These are phyloP conservation scores for Trichoderma polysporum DNA, from an alignment of 2,329 filamentous ascomycete species.

Conservation along the genomic window DNA sequence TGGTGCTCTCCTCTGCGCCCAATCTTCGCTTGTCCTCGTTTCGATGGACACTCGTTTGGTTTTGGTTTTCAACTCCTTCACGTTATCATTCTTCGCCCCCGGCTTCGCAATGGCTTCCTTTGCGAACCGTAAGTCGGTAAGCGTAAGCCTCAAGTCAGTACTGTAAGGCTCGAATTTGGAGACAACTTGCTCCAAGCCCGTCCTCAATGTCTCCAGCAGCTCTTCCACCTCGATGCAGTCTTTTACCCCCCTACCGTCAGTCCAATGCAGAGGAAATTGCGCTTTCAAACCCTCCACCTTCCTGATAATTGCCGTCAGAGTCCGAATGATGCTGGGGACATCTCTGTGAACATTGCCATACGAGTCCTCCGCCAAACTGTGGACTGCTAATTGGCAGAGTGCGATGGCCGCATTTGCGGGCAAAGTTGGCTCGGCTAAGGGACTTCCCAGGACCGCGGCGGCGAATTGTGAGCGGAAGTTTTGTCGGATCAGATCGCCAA, in stretches of 20 bases:
- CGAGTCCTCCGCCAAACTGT: constrained; percentile 75
- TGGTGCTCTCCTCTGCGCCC: constrained; percentile 25
- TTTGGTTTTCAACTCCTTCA: constrained; percentile 33
- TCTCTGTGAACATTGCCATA: constrained; percentile 86
- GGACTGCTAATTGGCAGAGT: constrained; percentile 66
- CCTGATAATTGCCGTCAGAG: constrained; percentile 66
- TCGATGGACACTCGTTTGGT: constrained; percentile 23
- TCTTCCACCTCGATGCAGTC: constrained; percentile 67
- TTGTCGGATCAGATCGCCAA: constrained; percentile 70
- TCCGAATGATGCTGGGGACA: constrained; percentile 70
- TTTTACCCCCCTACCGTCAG: constrained; percentile 62
- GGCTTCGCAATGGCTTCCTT: constrained; percentile 57
- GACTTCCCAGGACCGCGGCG: constrained; percentile 69
- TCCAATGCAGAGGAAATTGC: constrained; percentile 69
- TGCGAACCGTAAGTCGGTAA: constrained; percentile 70
- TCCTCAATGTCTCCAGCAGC: constrained; percentile 63
- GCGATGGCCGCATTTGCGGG: constrained; percentile 72
- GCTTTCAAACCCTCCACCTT: constrained; percentile 68
- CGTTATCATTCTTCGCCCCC: constrained; percentile 22
- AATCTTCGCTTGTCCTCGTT: constrained; percentile 16
- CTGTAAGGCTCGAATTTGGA: constrained; percentile 73
- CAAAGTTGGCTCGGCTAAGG: constrained; percentile 66
- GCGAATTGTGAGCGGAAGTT: constrained; percentile 65
- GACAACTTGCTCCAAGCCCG: constrained; percentile 65
- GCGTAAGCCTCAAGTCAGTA: constrained; percentile 65